These are phyloP conservation scores for Marasmius sp. DNA, from an alignment of 1,284 basidiomycete genomes.

Conservation along the genomic window DNA sequence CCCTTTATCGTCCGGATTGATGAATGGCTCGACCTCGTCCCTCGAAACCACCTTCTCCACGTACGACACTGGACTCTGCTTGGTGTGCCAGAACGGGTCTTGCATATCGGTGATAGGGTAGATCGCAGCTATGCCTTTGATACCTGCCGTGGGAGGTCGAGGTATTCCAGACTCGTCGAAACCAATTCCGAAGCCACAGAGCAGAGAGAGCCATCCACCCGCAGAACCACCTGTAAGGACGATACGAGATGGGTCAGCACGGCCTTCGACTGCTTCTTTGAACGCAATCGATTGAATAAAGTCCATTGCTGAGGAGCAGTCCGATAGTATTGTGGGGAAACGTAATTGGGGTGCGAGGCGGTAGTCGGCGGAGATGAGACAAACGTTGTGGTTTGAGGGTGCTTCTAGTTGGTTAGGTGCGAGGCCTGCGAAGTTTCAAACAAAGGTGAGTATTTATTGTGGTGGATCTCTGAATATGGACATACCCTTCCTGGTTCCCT, in stretches of 20 bases:
- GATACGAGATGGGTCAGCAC: slow-evolving; percentile 30
- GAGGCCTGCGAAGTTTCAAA: slow-evolving; percentile 17
- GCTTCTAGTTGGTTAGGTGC: slow-evolving; percentile 33
- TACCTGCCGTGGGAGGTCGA: slow-evolving; percentile 18
- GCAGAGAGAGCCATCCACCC: slow-evolving; percentile 35
- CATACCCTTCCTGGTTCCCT: slow-evolving; percentile 36
- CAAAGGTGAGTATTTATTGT: background rate
- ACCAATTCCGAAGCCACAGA: slow-evolving; percentile 33
- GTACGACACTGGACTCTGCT: slow-evolving; percentile 32
- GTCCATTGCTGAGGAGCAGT: slow-evolving; percentile 32
- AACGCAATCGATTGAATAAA: slow-evolving; percentile 29
- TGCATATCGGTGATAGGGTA: slow-evolving; percentile 36
- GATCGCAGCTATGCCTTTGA: slow-evolving; percentile 31
- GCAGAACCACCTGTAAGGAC: slow-evolving; percentile 37
- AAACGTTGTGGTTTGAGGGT: slow-evolving; percentile 29
- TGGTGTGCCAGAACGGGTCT: slow-evolving; percentile 37
- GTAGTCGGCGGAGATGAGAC: slow-evolving; percentile 35
- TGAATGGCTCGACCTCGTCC: slow-evolving; percentile 29
- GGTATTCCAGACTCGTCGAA: slow-evolving; percentile 29
- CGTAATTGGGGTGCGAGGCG: slow-evolving; percentile 38
- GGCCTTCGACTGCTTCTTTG: slow-evolving; percentile 21
- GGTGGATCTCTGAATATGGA: background rate
- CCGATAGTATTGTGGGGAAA: slow-evolving; percentile 33
- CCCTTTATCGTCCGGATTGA: slow-evolving; percentile 24
- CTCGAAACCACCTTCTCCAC: slow-evolving; percentile 27